These are phyloP conservation scores for Rozella allomycis DNA, from an alignment of 371 early-diverging fungal genomes.

Conservation along the genomic window DNA sequence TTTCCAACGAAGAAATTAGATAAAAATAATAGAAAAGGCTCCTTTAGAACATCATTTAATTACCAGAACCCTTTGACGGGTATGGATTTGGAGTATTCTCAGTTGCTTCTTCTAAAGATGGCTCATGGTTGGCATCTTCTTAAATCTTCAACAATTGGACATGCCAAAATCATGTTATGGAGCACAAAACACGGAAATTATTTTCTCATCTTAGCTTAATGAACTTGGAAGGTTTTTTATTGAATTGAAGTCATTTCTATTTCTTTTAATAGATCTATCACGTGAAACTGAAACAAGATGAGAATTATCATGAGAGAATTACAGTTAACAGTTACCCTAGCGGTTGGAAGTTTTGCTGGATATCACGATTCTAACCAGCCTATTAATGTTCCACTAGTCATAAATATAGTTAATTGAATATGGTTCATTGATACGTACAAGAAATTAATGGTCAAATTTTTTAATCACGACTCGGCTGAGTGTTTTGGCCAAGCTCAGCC, in stretches of 20 bases:
- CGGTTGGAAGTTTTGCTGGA: too few relatives aligned
- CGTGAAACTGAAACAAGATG: conserved; percentile 57
- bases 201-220: conserved; percentile 40
- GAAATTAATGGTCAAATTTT: too few relatives aligned
- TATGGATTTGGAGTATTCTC: conserved; percentile 72
- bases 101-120: conserved; percentile 45
- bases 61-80: conserved; percentile 85
- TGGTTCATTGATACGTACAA: too few relatives aligned
- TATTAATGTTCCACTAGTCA: too few relatives aligned
- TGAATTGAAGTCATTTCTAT: background rate
- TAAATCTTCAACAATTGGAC: conserved; percentile 52
- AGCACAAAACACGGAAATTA: conserved; percentile 48
- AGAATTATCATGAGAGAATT: conserved; percentile 47
- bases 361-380: too few relatives aligned
- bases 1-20: conserved; percentile 1
- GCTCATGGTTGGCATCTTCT: conserved; percentile 49
- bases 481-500: too few relatives aligned
- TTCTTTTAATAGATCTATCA: conserved; percentile 65
- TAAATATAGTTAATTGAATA: too few relatives aligned
- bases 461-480: too few relatives aligned
- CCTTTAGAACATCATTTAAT: conserved; percentile 75
- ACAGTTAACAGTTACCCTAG: conserved; percentile 63
- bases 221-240: conserved; percentile 26
- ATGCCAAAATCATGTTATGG: conserved; percentile 53
- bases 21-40: conserved; percentile 18